Evolutionary conservation across 306 rosid species (phyloP), one percentile per base, ranked within the genome.

Genomic region (Comarum palustre): DNA sequence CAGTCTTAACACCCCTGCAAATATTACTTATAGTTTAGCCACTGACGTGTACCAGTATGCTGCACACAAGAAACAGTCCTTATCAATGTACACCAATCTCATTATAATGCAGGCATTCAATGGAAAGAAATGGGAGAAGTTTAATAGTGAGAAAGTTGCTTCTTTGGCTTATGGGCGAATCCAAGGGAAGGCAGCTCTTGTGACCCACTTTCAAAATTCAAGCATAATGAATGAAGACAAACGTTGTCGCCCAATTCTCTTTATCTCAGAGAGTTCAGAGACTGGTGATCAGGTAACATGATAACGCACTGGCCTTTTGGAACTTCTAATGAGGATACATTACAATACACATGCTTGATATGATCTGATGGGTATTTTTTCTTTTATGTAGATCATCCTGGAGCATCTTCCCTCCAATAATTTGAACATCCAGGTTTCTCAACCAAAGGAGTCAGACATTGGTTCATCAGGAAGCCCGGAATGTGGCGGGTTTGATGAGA

Each of bases 111-210:
- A 93, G 98, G 93, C 96, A 50, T 88, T 93, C 79, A 87, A 90
- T 70, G 96, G 98, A 74, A 93, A 90, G 85, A 90, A 84, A 85
- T 93, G 98, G 97, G 98, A 90, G 80, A 90, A 88, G 83, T 93
- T 93, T 55, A 86, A 90, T 42, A 90, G 98, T 43, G 98, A 90
- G 74, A 90, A 90, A 80, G 96, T 93, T 84, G 96, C 98, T 70
- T 89, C 89, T 32, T 81, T 93, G 74, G 96, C 98, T 47, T 93
- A 93, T 82, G 98, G 96, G 25, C 85, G 96, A 61, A 88, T 93
- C 84, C 98, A 93, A 64, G 98, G 98, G 66, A 93, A 90, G 89
- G 86, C 88, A 62, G 96, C 98, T 7, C 96, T 93, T 69, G 96
- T 93, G 65, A 83, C 87, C 31, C 98, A 93, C 81, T 93, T 93